These are phyloP conservation scores for Anethum foeniculum DNA, from an alignment of 140 eudicot species.

Conservation along the genomic window DNA sequence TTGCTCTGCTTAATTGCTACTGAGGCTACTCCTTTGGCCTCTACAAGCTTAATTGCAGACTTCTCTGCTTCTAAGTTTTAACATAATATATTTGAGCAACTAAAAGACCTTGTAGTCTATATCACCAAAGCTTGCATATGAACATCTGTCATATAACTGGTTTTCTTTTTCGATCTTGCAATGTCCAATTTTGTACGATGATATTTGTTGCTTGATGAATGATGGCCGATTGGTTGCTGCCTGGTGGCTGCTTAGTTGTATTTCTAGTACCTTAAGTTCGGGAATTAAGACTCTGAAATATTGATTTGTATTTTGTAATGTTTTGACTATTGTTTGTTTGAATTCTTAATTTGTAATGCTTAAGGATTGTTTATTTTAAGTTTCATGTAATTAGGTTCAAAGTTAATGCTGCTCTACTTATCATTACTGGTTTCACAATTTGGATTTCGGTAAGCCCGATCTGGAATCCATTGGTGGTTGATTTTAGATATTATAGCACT, in stretches of 20 bases:
- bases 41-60: neutral
- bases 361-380: neutral
- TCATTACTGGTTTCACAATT: constrained; percentile 10
- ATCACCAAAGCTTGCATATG: neutral
- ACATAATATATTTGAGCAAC: neutral
- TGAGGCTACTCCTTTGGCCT: neutral
- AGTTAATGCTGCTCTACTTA: neutral
- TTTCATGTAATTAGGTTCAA: no score
- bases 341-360: neutral
- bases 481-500: neutral
- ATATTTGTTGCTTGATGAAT: neutral
- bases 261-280: neutral
- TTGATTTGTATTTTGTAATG: neutral
- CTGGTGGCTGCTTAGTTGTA: neutral
- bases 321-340: neutral
- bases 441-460: neutral
- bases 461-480: neutral
- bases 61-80: neutral
- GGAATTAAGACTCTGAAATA: neutral
- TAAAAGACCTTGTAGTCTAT: neutral
- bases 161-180: neutral
- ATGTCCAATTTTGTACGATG: neutral
- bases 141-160: neutral
- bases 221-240: neutral
- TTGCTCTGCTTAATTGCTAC: no score